Evolutionary conservation across 352 stramenopile genomes (phyloP).

Genomic region (Chrysophaeum taylorii): DNA sequence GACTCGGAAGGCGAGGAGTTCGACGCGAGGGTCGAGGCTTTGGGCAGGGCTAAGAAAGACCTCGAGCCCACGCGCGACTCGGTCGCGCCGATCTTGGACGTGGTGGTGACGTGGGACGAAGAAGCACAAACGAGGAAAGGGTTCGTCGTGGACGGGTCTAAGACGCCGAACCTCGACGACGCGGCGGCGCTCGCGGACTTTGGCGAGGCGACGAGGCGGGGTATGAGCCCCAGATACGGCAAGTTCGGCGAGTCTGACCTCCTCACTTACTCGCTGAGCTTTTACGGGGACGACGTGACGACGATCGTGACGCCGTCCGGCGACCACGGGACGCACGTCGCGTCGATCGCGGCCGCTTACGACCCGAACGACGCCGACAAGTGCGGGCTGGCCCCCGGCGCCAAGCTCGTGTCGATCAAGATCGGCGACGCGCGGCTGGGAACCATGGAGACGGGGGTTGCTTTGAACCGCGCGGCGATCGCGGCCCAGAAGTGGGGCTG

Average conservation of each 20-base stretch:
- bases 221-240: conserved; percentile 17
- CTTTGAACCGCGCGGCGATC: conserved; percentile 72
- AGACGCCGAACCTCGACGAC: conserved; percentile 73
- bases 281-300: conserved; percentile 80
- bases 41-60: not conserved
- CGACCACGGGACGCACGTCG: conserved; percentile 87
- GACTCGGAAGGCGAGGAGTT: not conserved
- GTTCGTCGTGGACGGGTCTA: conserved; percentile 83
- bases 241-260: conserved; percentile 75
- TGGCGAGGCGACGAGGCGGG: conserved; percentile 22
- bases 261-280: conserved; percentile 85
- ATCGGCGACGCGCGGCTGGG: conserved; percentile 84
- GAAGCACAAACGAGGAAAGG: not conserved
- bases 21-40: not conserved
- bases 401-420: conserved; percentile 79
- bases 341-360: conserved; percentile 80
- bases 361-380: conserved; percentile 60
- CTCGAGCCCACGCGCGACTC: not conserved
- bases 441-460: conserved; percentile 81
- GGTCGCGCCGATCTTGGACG: not conserved
- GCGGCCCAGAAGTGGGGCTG: conserved; percentile 67
- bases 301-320: conserved; percentile 82
- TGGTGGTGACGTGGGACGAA: not conserved
- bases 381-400: conserved; percentile 78
- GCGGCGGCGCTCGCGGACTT: conserved; percentile 36